Evolutionary conservation across 2,329 filamentous ascomycete genomes (phyloP).

Genomic region (Ceratocystis harringtonii): DNA sequence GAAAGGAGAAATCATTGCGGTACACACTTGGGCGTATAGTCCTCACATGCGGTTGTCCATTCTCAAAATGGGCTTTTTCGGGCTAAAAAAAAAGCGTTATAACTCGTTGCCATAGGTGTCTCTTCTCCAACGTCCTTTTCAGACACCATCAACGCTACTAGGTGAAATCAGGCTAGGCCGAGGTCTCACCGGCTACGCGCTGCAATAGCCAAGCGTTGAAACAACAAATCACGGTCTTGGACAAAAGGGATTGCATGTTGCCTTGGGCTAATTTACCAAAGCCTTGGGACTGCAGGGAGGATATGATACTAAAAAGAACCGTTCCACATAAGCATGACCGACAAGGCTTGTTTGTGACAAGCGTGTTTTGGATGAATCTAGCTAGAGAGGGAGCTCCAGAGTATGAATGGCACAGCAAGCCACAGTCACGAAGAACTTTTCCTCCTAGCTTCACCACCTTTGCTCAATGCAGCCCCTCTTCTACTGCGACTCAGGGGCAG

Average conservation of each 20-base stretch:
- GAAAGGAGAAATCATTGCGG: too few species aligned
- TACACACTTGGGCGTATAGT: background rate
- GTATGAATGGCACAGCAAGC: background rate
- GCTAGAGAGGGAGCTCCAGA: background rate
- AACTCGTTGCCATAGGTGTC: background rate
- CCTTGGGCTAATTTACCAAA: background rate
- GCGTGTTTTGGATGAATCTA: background rate
- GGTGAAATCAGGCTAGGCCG: background rate
- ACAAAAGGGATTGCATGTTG: background rate
- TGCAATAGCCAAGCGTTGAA: background rate
- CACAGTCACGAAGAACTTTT: background rate
- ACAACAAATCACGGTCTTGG: background rate
- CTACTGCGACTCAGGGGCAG: too few species aligned
- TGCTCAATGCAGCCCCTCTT: too few species aligned
- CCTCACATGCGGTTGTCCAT: too few species aligned
- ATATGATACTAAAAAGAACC: background rate
- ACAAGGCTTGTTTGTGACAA: background rate
- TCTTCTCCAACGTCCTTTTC: background rate
- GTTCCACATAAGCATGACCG: background rate
- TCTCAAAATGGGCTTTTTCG: too few species aligned
- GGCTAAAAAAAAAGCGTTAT: too few species aligned
- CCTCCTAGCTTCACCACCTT: too few species aligned
- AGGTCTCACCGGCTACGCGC: background rate
- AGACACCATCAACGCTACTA: background rate
- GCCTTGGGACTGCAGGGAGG: background rate